phyloP scores from a whole-genome alignment of 805 yeast genomes.

The Pichia manshurica region DNA sequence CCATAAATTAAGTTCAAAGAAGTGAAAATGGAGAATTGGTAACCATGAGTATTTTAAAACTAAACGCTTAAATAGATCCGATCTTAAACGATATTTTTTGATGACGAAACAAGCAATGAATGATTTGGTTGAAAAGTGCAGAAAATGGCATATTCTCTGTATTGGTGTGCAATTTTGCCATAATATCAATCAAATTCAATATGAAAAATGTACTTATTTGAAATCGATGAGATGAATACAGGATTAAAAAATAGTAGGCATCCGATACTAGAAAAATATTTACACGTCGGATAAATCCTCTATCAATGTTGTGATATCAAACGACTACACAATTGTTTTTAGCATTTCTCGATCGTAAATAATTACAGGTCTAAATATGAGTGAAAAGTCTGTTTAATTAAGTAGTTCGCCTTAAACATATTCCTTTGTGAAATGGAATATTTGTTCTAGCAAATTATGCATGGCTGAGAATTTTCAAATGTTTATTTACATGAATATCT shows the following conservation, averaged over 20 bases:
- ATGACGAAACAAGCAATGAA: constrained; percentile 38
- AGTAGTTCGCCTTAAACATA: constrained; percentile 44
- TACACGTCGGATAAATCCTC: no score
- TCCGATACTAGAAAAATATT: no score
- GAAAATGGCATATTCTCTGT: constrained; percentile 35
- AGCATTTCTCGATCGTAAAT: constrained; percentile 39
- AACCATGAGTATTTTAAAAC: constrained; percentile 36
- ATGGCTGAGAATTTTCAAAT: constrained; percentile 34
- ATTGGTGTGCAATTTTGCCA: constrained; percentile 29
- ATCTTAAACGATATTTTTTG: constrained; percentile 35
- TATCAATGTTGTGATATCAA: constrained; percentile 30
- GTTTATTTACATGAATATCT: constrained; percentile 35
- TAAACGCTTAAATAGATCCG: constrained; percentile 36
- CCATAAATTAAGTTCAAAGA: constrained; percentile 29
- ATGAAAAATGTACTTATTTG: constrained; percentile 31
- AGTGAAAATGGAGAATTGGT: constrained; percentile 34
- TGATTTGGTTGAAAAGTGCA: constrained; percentile 25
- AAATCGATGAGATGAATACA: constrained; percentile 29
- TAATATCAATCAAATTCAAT: constrained; percentile 16
- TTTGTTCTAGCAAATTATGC: constrained; percentile 43
- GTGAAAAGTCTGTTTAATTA: constrained; percentile 57
- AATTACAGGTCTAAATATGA: constrained; percentile 58
- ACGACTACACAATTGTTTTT: constrained; percentile 33
- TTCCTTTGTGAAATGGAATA: constrained; percentile 56
- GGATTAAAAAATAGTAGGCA: constrained; percentile 34